Evolutionary conservation across 192 early-diverging fungal genomes (phyloP), one percentile per base, ranked within the genome.

Genomic region (Funneliformis geosporum): DNA sequence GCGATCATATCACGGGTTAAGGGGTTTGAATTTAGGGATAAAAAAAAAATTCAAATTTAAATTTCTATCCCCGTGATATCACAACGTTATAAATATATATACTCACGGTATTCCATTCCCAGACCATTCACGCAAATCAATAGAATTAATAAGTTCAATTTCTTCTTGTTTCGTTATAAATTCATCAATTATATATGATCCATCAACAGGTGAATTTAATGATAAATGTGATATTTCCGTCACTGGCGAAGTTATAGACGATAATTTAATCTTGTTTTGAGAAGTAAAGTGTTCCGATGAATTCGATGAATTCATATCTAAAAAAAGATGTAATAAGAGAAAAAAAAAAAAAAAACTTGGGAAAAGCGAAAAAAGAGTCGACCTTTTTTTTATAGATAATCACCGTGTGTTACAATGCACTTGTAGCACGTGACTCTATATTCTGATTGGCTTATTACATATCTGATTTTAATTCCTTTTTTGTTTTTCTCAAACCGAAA

Each of bases 131-230:
- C 50, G 74, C 25, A 61, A 64, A 83, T 91, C 84, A 9, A 89
- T 76, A 11, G 46, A 28, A 10, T 82, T 74, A 21, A 90, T 75
- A 18, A 92, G 75, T 11, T 40, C n/a, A 1, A 28, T 11, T 68
- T 89, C 91, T 81, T 92, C 90, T 8, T 82, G 43, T 68, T 75
- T 73, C 3, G 83, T 82, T 14, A 91, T 79, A 82, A 89, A 90
- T 9, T 91, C 81, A 4, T 80, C 62, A 21, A 89, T 72, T 25
- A 91, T 61, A 33, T 60, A 73, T 5, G 90, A 46, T 33, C 90
- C 90, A 39, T 69, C 75, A 38, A 80, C 12, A 40, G 80, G 28
- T 66, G 70, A 21, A 55, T 18, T 55, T 55, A 55, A 50, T 50
- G 47, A 18, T 50, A 50, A 50, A 50, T 50, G 1, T 55, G 50